Conservation (phyloP, 176 grass and related monocot species). For the Aegilops bicornis region DNA sequence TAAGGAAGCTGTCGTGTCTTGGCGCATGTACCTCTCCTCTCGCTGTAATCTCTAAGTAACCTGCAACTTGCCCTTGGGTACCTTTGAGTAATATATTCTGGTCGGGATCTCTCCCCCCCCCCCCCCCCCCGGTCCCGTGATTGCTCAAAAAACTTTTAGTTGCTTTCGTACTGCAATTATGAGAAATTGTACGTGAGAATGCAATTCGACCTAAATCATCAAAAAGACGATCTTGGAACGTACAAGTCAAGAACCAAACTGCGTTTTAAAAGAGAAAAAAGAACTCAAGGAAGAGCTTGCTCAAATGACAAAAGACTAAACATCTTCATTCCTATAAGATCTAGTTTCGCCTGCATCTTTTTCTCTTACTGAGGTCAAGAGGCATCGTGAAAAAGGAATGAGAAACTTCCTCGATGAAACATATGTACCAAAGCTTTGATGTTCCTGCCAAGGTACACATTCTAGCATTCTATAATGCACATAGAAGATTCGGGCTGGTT, state of each 20-base stretch:
- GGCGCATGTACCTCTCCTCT: too few relatives aligned
- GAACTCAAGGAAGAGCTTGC: neutral
- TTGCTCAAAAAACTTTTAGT: too few relatives aligned
- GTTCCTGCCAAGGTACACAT: neutral
- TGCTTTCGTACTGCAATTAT: too few relatives aligned
- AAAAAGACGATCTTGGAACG: too few relatives aligned
- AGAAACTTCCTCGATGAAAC: neutral
- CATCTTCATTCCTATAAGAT: neutral
- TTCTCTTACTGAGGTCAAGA: neutral
- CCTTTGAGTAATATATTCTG: too few relatives aligned
- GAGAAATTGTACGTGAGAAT: too few relatives aligned
- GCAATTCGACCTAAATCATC: too few relatives aligned
- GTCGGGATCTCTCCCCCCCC: too few relatives aligned
- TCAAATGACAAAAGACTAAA: neutral
- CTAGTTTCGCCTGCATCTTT: neutral
- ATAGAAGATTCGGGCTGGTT: constrained; percentile 6
- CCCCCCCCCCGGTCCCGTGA: too few relatives aligned
- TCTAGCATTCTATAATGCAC: neutral
- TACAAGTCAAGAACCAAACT: neutral
- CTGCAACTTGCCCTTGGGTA: too few relatives aligned
- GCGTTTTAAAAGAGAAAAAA: neutral
- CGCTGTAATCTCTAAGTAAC: too few relatives aligned
- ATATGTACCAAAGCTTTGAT: neutral
- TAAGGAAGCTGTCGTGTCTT: too few relatives aligned
- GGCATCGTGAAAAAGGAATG: neutral